phyloP scores from a whole-genome alignment of 768 basidiomycete genomes.

The Pleurotus citrinopileatus region DNA sequence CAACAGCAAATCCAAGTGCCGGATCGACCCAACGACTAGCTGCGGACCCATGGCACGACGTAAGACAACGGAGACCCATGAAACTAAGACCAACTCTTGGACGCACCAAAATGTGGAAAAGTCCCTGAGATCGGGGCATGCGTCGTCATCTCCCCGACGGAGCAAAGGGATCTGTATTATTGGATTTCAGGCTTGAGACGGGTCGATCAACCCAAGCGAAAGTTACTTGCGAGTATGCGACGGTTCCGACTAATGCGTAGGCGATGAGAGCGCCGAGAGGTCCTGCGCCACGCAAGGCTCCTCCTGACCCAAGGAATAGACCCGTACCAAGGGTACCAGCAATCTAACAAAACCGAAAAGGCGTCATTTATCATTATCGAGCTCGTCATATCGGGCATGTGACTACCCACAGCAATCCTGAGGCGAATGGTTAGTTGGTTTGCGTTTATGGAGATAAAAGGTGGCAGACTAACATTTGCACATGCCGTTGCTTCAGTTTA shows the following conservation, averaged over 20 bases:
- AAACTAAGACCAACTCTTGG: neutral
- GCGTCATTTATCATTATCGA: neutral
- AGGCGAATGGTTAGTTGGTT: constrained; percentile 1
- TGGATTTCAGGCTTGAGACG: neutral
- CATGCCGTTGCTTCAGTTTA: constrained; percentile 72
- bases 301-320: constrained; percentile 69
- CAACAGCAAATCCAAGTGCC: constrained; percentile 55
- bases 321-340: constrained; percentile 77
- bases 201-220: neutral
- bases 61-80: neutral
- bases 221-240: constrained; percentile 55
- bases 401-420: constrained; percentile 59
- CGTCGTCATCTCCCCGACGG: constrained; percentile 78
- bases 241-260: constrained; percentile 61
- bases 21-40: constrained; percentile 58
- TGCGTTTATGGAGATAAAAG: too few relatives aligned
- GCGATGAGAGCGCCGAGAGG: constrained; percentile 67
- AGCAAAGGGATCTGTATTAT: constrained; percentile 49
- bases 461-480: constrained; percentile 58
- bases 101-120: constrained; percentile 66
- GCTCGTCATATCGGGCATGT: neutral
- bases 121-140: constrained; percentile 77
- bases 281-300: constrained; percentile 56
- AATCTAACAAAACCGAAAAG: constrained; percentile 35
- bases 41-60: constrained; percentile 15